Base-by-base conservation (phyloP, 495 filamentous ascomycete species). In the Mytilinidion resinicola region DNA sequence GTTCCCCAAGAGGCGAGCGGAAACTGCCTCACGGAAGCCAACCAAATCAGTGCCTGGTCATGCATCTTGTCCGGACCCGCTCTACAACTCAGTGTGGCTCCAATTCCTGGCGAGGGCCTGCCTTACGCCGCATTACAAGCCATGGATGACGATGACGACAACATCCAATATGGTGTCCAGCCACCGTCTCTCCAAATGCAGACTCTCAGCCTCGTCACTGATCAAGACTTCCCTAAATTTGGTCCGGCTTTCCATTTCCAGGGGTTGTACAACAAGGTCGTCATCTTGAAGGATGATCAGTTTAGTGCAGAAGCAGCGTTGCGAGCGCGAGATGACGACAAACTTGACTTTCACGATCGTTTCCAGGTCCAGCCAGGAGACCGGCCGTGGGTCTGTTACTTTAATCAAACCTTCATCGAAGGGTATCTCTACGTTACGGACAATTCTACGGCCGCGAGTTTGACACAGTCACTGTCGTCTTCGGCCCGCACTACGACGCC, bases 371-470 rank as follows among this genome's bases (percentile, higher is more conserved):
- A 78, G 51, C 71, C 75, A 1, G 83, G 84, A 0, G 85, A 91
- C 37, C 82, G 79, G 51, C 85, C 89, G 1, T 96, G 91, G 91
- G 84, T 89, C 62, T 96, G 91, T 70, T 86, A 79, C 66, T 96
- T 89, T 89, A 91, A 92, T 58, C 76, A 82, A 5, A 95, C 90
- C 0, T 77, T 83, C 46, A 74, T 96, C 47, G 89, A 95, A 61
- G 77, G 85, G 15, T 93, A 91, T 69, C 82, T 96, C 56, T 96
- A 91, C 68, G 75, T 85, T 39, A 51, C 64, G 44, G 53, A 72
- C 47, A 67, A 72, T 66, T 54, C 49, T 17, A 64, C 46, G 25
- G 62, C 53, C 20, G 58, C 58, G 17, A 53, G 55, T 19, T 33
- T 56, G 3, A 61, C 62, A 30, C 25, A 11, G 9, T 61, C 56